Evolutionary conservation across 1,284 basidiomycete genomes (phyloP).

Genomic region (Apiotrichum porosum): DNA sequence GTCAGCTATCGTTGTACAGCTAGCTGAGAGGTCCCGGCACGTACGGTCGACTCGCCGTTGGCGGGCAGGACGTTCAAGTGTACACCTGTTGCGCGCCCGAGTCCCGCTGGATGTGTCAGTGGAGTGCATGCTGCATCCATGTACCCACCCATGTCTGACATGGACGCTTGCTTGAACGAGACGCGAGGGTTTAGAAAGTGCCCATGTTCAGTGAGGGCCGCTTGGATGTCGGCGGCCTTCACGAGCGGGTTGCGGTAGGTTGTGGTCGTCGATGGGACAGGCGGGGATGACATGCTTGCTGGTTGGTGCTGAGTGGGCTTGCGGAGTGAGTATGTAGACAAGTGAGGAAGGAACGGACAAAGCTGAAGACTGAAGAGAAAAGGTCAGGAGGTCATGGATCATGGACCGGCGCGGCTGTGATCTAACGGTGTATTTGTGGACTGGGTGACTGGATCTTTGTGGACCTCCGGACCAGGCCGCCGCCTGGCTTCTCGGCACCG

Average conservation of each 20-base stretch:
- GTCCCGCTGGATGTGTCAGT: neutral
- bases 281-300: too few species aligned
- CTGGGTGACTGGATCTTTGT: too few species aligned
- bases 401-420: too few species aligned
- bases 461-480: too few species aligned
- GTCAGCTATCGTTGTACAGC: neutral
- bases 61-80: slow-evolving; percentile 13
- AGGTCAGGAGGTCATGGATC: too few species aligned
- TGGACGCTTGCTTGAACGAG: slow-evolving; percentile 3
- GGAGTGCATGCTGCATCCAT: neutral
- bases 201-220: neutral
- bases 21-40: neutral
- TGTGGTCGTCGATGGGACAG: neutral
- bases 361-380: too few species aligned
- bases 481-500: too few species aligned
- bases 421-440: too few species aligned
- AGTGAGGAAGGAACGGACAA: too few species aligned
- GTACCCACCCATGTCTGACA: slow-evolving; percentile 21
- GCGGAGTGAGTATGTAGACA: too few species aligned
- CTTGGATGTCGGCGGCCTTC: slow-evolving; percentile 16
- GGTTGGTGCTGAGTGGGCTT: too few species aligned
- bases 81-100: slow-evolving; percentile 12
- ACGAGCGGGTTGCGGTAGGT: slow-evolving; percentile 17
- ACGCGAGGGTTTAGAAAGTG: slow-evolving; percentile 20
- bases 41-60: slow-evolving; percentile 18